Evolutionary conservation across 176 grass and related monocot species (phyloP).

Genomic region (Dactylis glomerata): DNA sequence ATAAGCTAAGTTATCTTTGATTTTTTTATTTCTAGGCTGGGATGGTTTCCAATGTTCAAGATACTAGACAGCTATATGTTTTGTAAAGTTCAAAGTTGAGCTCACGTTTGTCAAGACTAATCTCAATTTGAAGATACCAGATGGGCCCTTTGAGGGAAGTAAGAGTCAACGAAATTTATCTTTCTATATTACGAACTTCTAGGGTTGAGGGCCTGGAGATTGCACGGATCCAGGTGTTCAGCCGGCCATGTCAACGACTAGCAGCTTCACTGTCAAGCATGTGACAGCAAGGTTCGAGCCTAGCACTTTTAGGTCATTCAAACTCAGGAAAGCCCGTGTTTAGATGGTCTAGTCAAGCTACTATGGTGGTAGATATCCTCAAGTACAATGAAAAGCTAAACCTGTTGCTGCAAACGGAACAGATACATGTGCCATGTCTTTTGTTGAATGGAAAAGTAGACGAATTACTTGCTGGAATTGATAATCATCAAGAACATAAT

Average conservation of each 20-base stretch:
- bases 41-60: background rate
- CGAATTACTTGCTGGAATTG: background rate
- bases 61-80: background rate
- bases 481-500: background rate
- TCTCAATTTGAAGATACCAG: background rate
- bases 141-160: background rate
- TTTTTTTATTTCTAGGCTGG: background rate
- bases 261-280: background rate
- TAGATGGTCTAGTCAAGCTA: background rate
- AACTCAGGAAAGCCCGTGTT: background rate
- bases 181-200: background rate
- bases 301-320: background rate
- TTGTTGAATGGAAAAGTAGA: background rate
- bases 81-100: background rate
- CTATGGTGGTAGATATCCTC: background rate
- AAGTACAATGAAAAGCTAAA: background rate
- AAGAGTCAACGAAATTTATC: background rate
- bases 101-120: background rate
- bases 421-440: background rate
- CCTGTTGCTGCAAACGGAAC: background rate
- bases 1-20: background rate
- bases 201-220: background rate
- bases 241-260: background rate
- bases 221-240: background rate
- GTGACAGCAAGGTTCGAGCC: background rate